Base-by-base conservation (phyloP, 202 grass and related monocot species). In the Zizania palustris region DNA sequence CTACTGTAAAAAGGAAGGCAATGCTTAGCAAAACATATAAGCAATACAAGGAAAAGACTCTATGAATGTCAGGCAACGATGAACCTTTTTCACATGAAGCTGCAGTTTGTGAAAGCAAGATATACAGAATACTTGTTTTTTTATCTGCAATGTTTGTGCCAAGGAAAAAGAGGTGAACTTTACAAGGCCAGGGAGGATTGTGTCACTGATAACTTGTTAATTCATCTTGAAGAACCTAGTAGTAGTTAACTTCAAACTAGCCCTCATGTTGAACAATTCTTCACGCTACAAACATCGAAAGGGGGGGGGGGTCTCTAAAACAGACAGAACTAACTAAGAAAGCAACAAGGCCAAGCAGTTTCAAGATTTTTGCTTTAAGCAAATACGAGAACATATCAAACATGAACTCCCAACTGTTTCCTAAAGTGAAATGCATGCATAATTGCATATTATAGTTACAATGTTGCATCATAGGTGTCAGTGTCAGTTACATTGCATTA, bases 1-100 rank as follows among this genome's bases (percentile, higher is more conserved):
- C 64, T 57, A 64, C 72, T 81, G 75, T 53, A 80, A 53, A 49
- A 76, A 21, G 40, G 73, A 65, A 45, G 42, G 54, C 7, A 44
- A 66, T 36, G 43, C 28, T 71, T 12, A 78, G 57, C 34, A 51
- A 60, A 71, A 62, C 0, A 69, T 28, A 28, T 79, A 55, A 55
- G 51, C 15, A 72, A 19, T 55, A 69, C 3, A 45, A 38, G n/a
- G n/a, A 66, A 65, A 33, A 55, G 28, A 60, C 65, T 49, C 18
- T 63, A 76, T 41, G 45, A 28, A 55, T 46, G 10, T 28, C 22
- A 72, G 20, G 15, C 46, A 48, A 9, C 38, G 48, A 60, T 34
- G 7, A 82, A 41, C 3, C 8, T 46, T 22, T 40, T 4, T 59
- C 0, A 45, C 11, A 56, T 63, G 13, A 45, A 51, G 46, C 37